These are phyloP conservation scores for Pholiota microspora DNA, from an alignment of 768 basidiomycete species.

Conservation along the genomic window DNA sequence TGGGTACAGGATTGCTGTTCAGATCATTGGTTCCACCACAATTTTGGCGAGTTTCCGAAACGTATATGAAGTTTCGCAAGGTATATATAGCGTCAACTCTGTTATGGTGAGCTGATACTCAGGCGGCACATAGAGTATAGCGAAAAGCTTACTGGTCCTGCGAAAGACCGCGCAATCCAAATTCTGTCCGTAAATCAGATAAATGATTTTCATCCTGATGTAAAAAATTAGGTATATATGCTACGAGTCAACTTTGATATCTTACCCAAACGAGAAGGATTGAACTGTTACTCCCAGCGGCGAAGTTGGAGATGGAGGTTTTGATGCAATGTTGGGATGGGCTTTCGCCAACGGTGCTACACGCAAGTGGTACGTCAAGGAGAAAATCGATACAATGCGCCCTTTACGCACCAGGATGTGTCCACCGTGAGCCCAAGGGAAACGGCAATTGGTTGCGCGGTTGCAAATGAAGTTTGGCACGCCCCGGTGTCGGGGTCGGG, in stretches of 20 bases:
- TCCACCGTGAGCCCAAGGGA: conserved; percentile 7
- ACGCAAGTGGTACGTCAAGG: not conserved
- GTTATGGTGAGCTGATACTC: not conserved
- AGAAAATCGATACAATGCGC: not conserved
- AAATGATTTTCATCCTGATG: conserved; percentile 10
- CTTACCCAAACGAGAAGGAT: conserved; percentile 12
- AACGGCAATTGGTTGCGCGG: conserved; percentile 8
- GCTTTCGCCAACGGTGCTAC: not conserved
- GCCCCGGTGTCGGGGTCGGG: not conserved
- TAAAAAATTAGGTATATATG: not conserved
- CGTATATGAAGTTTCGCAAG: conserved; percentile 10
- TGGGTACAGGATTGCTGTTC: conserved; percentile 1
- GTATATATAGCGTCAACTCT: conserved; percentile 5
- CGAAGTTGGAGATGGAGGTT: conserved; percentile 4
- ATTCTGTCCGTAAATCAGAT: conserved; percentile 2
- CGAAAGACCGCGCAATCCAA: conserved; percentile 10
- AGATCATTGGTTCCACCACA: not conserved
- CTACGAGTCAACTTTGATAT: not conserved
- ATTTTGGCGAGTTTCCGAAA: conserved; percentile 10
- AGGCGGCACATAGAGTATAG: not conserved
- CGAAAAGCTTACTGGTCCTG: conserved; percentile 2
- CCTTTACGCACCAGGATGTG: conserved; percentile 9
- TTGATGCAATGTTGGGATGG: conserved; percentile 4
- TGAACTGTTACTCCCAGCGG: conserved; percentile 5
- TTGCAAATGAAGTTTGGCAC: not conserved